Base-by-base conservation (phyloP, 177 flowering plant genomes). In the Vitis hybrid region DNA sequence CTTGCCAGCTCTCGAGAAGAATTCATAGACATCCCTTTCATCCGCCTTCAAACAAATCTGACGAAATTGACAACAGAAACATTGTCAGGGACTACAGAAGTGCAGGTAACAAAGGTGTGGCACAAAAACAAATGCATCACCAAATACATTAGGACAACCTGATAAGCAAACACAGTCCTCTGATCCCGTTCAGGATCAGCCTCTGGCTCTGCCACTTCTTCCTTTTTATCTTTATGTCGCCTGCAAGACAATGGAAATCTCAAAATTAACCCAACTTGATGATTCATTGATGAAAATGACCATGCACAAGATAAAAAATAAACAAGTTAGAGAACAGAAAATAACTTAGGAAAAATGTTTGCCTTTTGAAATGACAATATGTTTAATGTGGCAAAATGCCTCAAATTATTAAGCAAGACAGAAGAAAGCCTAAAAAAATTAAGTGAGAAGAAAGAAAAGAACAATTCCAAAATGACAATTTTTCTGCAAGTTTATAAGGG, bases 1-100 rank as follows among this genome's bases (percentile, higher is more conserved):
- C 96, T 93, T 94, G 74, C 99, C 99, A 73, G 92, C 99, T 74
- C 86, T 85, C 5, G 98, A 93, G 82, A 94, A 94, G 72, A 94
- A 94, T 65, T 91, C 93, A 67, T 90, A 94, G 1, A 91, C 88
- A 77, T 93, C 93, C 78, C 94, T 86, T 79, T 94, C 98, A 84
- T 80, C 87, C 14, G 99, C 99, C 80, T 89, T 89, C 80, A 92
- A 73, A 70, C 78, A 75, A 64, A 94, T 83, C 98, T 94, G 88
- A 48, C 54, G 50, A 71, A 53, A 60, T 29, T 68, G 16, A 61
- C 58, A 10, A 57, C 2, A 12, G 51, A 59, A 67, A 49, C 7
- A 51, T 14, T 56, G 2, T 63, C 22, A 72, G 45, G 2, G 34
- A 54, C 12, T 16, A 52, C 19, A 55, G 34, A 56, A 16, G 0